Evolutionary conservation across 2,329 filamentous ascomycete species (phyloP), one percentile per base, ranked within the genome.

Genomic region (Arthrobotrys pseudoclavata): DNA sequence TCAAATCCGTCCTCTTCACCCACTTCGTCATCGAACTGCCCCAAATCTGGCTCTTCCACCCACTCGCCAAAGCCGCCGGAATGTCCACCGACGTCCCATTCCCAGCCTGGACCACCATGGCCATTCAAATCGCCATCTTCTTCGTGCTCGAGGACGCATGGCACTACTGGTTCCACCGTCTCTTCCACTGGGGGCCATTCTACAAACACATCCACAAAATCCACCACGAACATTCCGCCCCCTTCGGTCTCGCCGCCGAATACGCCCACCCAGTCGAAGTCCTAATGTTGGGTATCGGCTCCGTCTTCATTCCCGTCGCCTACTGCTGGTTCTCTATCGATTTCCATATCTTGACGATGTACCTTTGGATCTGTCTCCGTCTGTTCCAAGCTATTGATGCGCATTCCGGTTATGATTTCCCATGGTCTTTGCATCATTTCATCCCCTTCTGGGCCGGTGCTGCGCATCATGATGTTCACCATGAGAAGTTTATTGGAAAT

Each of bases 41-140:
- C 79, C 96, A 98, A 85, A 98, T 98, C 84, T 98, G 95, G 95
- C 89, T 98, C 82, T 99, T 99, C 89, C 96, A 99, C 87, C 96
- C 96, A 31, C 89, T 97, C 87, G 95, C 95, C 74, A 93, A 94
- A 83, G 97, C 90, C 85, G 94, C 93, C 84, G 96, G 96, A 82
- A 91, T 99, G 85, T 88, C 91, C 75, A 97, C 92, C 80, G 89
- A 90, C 79, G 92, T 97, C 60, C 96, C 95, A 9, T 99, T 99
- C 87, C 96, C 96, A 37, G 87, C 91, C 12, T 82, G 91, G 80
- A 91, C 88, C 86, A 97, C 91, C 82, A 98, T 99, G 88, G 91
- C 91, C 80, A 90, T 92, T 83, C 96, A 99, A 82, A 95, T 99
- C 81, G 89, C 91, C 78, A 87, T 98, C 83, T 96, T 98, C 88